Evolutionary conservation across 2,329 filamentous ascomycete species (phyloP).

Genomic region (Colletotrichum kahawae): DNA sequence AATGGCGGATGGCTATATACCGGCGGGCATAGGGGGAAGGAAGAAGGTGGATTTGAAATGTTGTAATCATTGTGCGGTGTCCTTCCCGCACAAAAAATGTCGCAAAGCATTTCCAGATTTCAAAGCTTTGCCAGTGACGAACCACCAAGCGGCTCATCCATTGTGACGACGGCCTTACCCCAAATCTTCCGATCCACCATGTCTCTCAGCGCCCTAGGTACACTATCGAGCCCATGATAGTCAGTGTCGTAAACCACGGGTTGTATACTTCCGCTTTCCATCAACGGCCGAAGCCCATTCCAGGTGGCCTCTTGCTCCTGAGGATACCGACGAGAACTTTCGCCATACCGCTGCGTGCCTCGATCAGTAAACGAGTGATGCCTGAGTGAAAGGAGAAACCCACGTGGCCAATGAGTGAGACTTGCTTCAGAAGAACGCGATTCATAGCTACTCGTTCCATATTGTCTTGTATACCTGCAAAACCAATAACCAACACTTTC

Average conservation of each 20-base stretch:
- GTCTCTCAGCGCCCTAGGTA: conserved; percentile 55
- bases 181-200: conserved; percentile 53
- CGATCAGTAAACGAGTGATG: neutral
- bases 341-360: conserved; percentile 57
- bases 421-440: conserved; percentile 56
- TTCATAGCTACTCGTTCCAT: conserved; percentile 63
- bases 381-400: conserved; percentile 22
- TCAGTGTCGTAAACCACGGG: conserved; percentile 53
- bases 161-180: conserved; percentile 60
- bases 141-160: conserved; percentile 28
- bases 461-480: conserved; percentile 56
- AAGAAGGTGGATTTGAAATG: neutral
- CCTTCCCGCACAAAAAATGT: neutral
- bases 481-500: conserved; percentile 61
- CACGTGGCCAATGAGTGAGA: conserved; percentile 58
- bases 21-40: neutral
- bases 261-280: conserved; percentile 51
- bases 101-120: neutral
- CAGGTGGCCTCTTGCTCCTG: conserved; percentile 52
- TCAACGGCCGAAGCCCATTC: conserved; percentile 53
- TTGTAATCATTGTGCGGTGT: neutral
- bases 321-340: conserved; percentile 56
- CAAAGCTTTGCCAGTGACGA: neutral
- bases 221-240: conserved; percentile 55
- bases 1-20: conserved; percentile 16